Conservation (phyloP, 202 grass and related monocot species). For the Setaria italica region DNA sequence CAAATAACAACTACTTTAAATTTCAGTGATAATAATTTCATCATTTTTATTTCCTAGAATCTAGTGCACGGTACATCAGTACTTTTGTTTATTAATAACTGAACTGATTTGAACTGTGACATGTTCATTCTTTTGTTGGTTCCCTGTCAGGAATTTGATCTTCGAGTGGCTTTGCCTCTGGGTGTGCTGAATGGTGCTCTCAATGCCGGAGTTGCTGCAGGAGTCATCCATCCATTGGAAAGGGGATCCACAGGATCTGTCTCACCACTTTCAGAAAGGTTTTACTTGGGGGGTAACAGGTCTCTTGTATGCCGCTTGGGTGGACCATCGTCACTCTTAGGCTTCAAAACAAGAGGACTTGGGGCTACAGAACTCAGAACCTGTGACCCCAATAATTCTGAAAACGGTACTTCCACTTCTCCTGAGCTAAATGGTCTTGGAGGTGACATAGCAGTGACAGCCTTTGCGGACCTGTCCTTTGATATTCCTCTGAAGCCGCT, state of each 20-base stretch:
- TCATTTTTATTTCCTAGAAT: constrained; percentile 17
- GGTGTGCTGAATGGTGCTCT: constrained; percentile 72
- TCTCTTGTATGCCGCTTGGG: constrained; percentile 75
- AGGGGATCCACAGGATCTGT: constrained; percentile 53
- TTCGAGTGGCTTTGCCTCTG: constrained; percentile 80
- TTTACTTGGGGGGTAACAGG: constrained; percentile 73
- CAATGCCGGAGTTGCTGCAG: constrained; percentile 74
- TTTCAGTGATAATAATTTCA: constrained; percentile 12
- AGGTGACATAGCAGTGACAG: constrained; percentile 65
- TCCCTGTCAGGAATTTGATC: constrained; percentile 80
- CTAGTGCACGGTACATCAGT: neutral
- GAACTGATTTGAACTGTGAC: constrained; percentile 12
- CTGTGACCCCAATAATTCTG: constrained; percentile 37
- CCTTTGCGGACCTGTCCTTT: constrained; percentile 89
- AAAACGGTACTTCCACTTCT: constrained; percentile 41
- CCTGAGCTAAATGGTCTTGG: constrained; percentile 55
- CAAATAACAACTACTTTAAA: neutral
- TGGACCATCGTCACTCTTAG: constrained; percentile 68
- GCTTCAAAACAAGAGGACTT: constrained; percentile 74
- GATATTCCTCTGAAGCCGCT: constrained; percentile 76
- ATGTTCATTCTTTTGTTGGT: constrained; percentile 22
- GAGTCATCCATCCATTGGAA: constrained; percentile 63
- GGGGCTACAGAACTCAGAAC: constrained; percentile 39
- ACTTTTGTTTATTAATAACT: constrained; percentile 7
- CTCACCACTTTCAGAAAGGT: constrained; percentile 65